A percentile compares a stretch with the other conserved stretches of the same genome.
Evolutionary conservation across 2,329 filamentous ascomycete species (phyloP).

Genomic region (Cryphonectria japonica): DNA sequence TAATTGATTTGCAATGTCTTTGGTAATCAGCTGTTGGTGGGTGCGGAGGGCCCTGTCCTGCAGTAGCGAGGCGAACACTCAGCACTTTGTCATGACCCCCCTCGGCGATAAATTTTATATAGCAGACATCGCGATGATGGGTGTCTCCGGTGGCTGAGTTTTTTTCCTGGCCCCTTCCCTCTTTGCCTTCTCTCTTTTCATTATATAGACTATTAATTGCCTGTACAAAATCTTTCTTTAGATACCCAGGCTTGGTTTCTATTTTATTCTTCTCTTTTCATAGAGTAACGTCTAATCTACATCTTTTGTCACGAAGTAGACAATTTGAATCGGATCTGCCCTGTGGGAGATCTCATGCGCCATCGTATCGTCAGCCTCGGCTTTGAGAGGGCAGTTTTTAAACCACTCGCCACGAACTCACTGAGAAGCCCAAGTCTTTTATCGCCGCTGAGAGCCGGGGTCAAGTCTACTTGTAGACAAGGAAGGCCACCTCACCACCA

Average conservation of each 20-base stretch:
- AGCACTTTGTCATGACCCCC: constrained; percentile 16
- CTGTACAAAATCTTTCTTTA: not conserved
- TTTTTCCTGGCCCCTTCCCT: not conserved
- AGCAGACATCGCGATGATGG: not conserved
- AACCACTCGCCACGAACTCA: not conserved
- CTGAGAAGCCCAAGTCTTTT: not conserved
- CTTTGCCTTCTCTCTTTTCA: not conserved
- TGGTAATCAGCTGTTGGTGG: constrained; percentile 10
- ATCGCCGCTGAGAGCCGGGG: not conserved
- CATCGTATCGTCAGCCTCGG: not conserved
- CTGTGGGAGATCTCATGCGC: constrained; percentile 6
- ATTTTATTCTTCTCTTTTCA: not conserved
- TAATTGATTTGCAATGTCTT: constrained; percentile 27
- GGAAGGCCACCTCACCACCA: not conserved
- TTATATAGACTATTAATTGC: not conserved
- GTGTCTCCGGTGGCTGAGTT: not conserved
- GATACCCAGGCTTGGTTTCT: not conserved
- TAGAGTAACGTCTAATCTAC: too few relatives aligned
- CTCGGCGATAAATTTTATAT: not conserved
- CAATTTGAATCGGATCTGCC: not conserved
- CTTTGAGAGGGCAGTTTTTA: not conserved
- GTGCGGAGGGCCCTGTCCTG: not conserved
- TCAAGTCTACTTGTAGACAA: not conserved
- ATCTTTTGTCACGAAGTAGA: not conserved
- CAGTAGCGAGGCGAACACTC: constrained; percentile 11